Conservation (phyloP, 208 protist species). For the Naegleria fowleri region DNA sequence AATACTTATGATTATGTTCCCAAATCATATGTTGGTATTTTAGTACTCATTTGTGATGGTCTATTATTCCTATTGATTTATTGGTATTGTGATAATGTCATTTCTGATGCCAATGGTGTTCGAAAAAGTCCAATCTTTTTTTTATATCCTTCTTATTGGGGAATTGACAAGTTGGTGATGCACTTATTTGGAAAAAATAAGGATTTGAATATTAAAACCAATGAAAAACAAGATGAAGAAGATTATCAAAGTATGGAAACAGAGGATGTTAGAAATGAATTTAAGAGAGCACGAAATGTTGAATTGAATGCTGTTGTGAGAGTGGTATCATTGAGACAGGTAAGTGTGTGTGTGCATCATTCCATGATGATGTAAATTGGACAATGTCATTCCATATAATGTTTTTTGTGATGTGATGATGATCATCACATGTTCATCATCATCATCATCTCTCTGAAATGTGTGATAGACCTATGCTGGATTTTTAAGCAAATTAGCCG, state of each 20-base stretch:
- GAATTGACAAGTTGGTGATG: not conserved
- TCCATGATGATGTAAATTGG: no score
- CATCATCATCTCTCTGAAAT: no score
- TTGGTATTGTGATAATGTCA: conserved; percentile 27
- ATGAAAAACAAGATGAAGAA: not conserved
- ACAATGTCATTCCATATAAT: no score
- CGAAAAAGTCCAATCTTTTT: not conserved
- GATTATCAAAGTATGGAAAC: not conserved
- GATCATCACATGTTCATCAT: no score
- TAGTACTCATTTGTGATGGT: not conserved
- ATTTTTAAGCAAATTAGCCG: not conserved
- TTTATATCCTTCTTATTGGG: conserved; percentile 2
- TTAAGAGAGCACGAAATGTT: not conserved
- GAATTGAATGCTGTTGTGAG: not conserved
- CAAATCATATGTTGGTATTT: not conserved
- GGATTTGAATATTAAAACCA: not conserved
- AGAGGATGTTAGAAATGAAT: not conserved
- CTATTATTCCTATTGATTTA: not conserved
- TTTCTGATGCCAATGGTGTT: not conserved
- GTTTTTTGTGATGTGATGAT: no score
- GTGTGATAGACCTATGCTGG: not conserved
- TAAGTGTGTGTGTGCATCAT: no score
- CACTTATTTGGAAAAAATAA: not conserved
- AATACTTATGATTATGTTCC: not conserved
- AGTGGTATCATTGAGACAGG: not conserved